Evolutionary conservation across 495 filamentous ascomycete genomes (phyloP), one percentile per base, ranked within the genome.

Genomic region (Oidiodendron maius): DNA sequence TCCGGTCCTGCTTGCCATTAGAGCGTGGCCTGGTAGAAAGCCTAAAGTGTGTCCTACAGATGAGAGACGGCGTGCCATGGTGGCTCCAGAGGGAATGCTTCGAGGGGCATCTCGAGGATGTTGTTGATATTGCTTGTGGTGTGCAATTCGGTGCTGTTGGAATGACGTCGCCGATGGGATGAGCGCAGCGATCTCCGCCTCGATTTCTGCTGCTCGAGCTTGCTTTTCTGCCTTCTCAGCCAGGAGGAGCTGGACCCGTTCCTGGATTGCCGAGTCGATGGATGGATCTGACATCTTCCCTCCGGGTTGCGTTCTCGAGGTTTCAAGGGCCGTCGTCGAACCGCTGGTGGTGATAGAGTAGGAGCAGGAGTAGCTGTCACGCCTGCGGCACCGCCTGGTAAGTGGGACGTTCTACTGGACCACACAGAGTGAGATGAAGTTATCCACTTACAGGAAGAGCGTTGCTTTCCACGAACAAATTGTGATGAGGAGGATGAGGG

Each of bases 1-100:
- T 50, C 46, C 45, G 55, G 46, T 55, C 58, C 58, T 61, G 51
- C 11, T 28, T 24, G 18, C 38, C 32, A 46, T 58, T 58, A 58
- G 55, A 58, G 36, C 46, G 41, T 46, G 40, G 40, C 30, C 21
- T 30, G 44, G 5, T 47, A 32, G 12, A 40, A 24, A 49, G 22
- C 30, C 30, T 36, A 38, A 44, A 36, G 24, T 39, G 21, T 24
- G 23, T 51, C 59, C 37, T 58, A 61, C 59, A 40, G 55, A 51
- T 23, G 57, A 56, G 13, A 42, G 37, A 22, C 48, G 38, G 22
- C 55, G 26, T 11, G 46, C 46, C 52, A 56, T 61, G 26, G 49
- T 20, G n/a, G 50, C 18, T 30, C 55, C 59, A 46, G 9, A 48
- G 40, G 58, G 55, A 34, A 53, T 42, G 40, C 58, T 58, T 49